Evolutionary conservation across 176 grass and related monocot genomes (phyloP).

Genomic region (Luzula sylvatica): DNA sequence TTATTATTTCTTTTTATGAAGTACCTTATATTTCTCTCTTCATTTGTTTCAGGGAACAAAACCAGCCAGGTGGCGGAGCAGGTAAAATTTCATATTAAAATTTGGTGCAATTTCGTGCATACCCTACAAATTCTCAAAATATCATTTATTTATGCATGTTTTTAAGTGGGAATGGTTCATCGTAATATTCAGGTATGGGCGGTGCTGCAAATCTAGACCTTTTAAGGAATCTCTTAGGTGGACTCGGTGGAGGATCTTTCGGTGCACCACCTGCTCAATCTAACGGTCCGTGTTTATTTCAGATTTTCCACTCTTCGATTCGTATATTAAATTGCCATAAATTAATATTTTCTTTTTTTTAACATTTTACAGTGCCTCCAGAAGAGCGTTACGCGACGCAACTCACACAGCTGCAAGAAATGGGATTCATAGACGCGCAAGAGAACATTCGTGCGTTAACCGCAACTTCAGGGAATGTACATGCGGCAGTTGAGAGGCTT

Average conservation of each 20-base stretch:
- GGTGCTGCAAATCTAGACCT: constrained; percentile 51
- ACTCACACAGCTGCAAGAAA: constrained; percentile 85
- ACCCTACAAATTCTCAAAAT: too few relatives aligned
- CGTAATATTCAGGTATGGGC: constrained; percentile 36
- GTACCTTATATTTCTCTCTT: constrained; percentile 18
- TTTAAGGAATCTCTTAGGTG: constrained; percentile 88
- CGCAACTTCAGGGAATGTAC: constrained; percentile 78
- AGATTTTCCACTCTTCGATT: neutral
- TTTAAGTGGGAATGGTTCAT: constrained; percentile 15
- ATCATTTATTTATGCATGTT: neutral
- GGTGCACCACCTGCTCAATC: constrained; percentile 43
- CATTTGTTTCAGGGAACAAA: constrained; percentile 50
- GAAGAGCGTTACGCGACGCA: constrained; percentile 88
- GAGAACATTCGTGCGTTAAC: constrained; percentile 81
- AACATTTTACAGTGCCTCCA: constrained; percentile 50
- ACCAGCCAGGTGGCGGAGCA: constrained; percentile 40
- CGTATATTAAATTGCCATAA: neutral
- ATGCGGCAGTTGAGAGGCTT: constrained; percentile 90
- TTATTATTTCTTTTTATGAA: constrained; percentile 19
- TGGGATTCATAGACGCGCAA: constrained; percentile 80
- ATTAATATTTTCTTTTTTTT: constrained; percentile 2
- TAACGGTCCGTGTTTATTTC: constrained; percentile 53
- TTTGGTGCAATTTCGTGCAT: neutral
- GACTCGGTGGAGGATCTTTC: constrained; percentile 71
- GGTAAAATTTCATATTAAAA: too few relatives aligned